Base-by-base conservation (phyloP, 2,329 filamentous ascomycete genomes). In the Colletotrichum theobromicola region DNA sequence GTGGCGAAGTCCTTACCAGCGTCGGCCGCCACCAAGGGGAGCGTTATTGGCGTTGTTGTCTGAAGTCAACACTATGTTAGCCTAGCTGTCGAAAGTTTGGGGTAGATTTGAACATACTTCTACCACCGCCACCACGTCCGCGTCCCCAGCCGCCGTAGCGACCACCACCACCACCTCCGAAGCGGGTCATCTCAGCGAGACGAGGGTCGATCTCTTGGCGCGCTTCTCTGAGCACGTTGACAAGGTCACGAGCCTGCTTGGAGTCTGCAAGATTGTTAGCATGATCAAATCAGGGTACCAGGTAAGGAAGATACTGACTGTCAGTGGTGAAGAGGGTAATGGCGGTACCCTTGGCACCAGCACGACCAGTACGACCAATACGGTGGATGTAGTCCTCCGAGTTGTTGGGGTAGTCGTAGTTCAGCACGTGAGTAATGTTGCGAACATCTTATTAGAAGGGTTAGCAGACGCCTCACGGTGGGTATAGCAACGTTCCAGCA, bases 391-490 rank as follows among this genome's bases (percentile, higher is more conserved):
- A 98, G 84, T 98, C 96, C 89, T 99, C 97, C 82, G 97, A 92
- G 87, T 98, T 98, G 90, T 98, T 98, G 86, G 96, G 96, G 88
- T 98, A 98, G 86, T 98, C 97, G 94, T 98, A 98, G 93, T 98
- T 98, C 89, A 99, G 92, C 88, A 99, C 97, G 89, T 99, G 97
- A 88, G 97, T 98, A 90, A 99, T 99, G 91, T 99, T 98, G 89
- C 96, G 96, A 90, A 99, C 97, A 94, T 99, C 97, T 98, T 98
- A 84, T 83, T 82, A 81, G 81, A 82, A 86, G 91, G 90, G 94
- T 98, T 97, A 98, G 95, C 88, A 90, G 89, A 87, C 88, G 88
- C 89, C 85, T 85, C 82, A 84, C 84, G 81, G 80, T 82, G 80
- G 82, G 85, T 86, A 88, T 89, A 89, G 89, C 90, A 92, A 90